Conservation (phyloP, 495 filamentous ascomycete genomes). For the Clavariopsis aquatica region DNA sequence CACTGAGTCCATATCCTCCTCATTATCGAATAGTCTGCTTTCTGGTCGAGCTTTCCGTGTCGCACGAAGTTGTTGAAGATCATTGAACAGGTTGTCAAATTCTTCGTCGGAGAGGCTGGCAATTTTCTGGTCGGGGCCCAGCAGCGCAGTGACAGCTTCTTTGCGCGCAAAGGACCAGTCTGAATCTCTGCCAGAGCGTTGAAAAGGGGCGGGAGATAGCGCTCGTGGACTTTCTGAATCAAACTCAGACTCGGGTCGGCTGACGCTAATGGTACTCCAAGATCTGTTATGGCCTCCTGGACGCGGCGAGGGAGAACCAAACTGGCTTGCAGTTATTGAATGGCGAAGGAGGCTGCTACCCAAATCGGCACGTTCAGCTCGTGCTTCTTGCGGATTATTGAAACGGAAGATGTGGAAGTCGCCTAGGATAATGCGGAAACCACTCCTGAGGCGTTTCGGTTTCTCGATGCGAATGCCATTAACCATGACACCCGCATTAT, state of each 20-base stretch:
- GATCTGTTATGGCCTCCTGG: constrained; percentile 72
- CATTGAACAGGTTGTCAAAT: constrained; percentile 89
- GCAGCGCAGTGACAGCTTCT: constrained; percentile 85
- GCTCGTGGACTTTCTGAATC: constrained; percentile 71
- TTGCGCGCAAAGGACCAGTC: constrained; percentile 95
- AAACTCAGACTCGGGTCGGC: constrained; percentile 69
- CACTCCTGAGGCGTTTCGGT: constrained; percentile 81
- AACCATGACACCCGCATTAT: constrained; percentile 94
- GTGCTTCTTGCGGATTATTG: constrained; percentile 95
- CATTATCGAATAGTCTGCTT: constrained; percentile 53
- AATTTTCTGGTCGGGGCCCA: constrained; percentile 92
- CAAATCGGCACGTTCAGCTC: constrained; percentile 80
- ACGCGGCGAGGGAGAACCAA: constrained; percentile 68
- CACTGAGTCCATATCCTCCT: constrained; percentile 87
- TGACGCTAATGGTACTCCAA: constrained; percentile 62
- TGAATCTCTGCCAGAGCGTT: constrained; percentile 71
- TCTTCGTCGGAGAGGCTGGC: constrained; percentile 88
- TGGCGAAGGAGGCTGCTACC: constrained; percentile 74
- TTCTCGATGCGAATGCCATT: constrained; percentile 87
- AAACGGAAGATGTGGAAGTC: constrained; percentile 99
- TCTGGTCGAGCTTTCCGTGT: constrained; percentile 70
- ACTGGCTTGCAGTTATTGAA: constrained; percentile 78
- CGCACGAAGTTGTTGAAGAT: constrained; percentile 84
- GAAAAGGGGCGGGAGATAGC: constrained; percentile 73
- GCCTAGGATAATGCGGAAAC: constrained; percentile 91